These are phyloP conservation scores for Nakazawaea peltata DNA, from an alignment of 805 yeast genomes.

Conservation along the genomic window DNA sequence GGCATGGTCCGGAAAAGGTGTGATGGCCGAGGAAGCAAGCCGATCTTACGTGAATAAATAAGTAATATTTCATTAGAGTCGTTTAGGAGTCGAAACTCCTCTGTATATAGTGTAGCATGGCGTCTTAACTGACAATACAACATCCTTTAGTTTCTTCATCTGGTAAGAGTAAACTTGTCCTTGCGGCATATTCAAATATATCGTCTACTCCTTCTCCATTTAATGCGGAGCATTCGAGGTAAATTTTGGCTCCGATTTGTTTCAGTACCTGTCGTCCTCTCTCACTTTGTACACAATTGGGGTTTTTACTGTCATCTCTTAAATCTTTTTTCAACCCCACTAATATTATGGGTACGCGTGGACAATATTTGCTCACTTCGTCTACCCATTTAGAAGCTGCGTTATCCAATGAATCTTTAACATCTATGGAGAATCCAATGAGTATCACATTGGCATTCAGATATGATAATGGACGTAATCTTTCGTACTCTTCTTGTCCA, in stretches of 20 bases:
- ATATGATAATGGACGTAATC: conserved; percentile 82
- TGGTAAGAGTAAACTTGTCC: conserved; percentile 63
- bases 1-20: too few relatives aligned
- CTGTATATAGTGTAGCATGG: too few relatives aligned
- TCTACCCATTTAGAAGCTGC: conserved; percentile 83
- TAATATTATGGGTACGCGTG: conserved; percentile 65
- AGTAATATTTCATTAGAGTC: too few relatives aligned
- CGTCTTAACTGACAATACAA: conserved; percentile 26
- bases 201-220: conserved; percentile 95
- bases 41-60: too few relatives aligned
- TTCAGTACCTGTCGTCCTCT: conserved; percentile 68
- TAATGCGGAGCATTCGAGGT: conserved; percentile 83
- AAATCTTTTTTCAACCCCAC: conserved; percentile 85
- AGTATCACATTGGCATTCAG: conserved; percentile 80
- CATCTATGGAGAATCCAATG: conserved; percentile 80
- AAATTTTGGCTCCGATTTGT: conserved; percentile 74
- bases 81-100: too few relatives aligned
- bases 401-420: conserved; percentile 76
- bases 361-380: conserved; percentile 77
- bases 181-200: conserved; percentile 84
- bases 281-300: conserved; percentile 41
- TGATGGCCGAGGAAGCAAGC: too few relatives aligned
- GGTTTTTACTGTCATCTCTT: conserved; percentile 31
- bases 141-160: conserved; percentile 36
- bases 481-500: conserved; percentile 92